Conservation (phyloP, 805 yeast species). For the Wickerhamiella cacticola region DNA sequence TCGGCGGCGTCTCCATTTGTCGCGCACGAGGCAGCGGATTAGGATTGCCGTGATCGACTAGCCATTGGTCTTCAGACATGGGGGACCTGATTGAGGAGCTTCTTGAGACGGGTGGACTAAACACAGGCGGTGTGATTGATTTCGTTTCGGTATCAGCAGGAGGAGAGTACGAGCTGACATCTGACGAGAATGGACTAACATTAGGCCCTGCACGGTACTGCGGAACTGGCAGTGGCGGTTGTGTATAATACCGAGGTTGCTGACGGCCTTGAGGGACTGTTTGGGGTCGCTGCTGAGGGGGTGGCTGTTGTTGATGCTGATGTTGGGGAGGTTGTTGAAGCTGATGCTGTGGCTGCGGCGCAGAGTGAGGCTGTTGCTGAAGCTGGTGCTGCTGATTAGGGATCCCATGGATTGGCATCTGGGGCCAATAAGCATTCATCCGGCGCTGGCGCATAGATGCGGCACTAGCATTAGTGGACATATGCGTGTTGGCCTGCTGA, state of each 20-base stretch:
- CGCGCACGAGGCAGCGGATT: conserved; percentile 10
- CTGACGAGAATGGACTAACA: background rate
- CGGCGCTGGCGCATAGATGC: background rate
- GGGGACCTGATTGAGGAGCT: conserved; percentile 11
- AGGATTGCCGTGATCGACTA: conserved; percentile 1
- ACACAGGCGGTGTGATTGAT: conserved; percentile 8
- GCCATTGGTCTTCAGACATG: conserved; percentile 5
- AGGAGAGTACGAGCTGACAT: conserved; percentile 1
- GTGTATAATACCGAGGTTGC: background rate
- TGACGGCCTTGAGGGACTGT: background rate
- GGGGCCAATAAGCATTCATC: conserved; percentile 3
- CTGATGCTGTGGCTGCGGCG: background rate
- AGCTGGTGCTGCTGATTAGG: conserved; percentile 1
- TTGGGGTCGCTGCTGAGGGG: background rate
- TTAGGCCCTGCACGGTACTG: background rate
- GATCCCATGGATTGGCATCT: background rate
- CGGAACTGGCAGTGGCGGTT: background rate
- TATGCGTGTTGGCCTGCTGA: background rate
- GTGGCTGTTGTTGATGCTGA: background rate
- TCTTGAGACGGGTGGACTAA: conserved; percentile 8
- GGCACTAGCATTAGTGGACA: conserved; percentile 7
- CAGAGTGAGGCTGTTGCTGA: background rate
- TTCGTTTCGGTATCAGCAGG: conserved; percentile 5
- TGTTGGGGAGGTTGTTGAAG: background rate
- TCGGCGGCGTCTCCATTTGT: conserved; percentile 10